Base-by-base conservation (phyloP, 495 filamentous ascomycete genomes). In the Tuber indicum region DNA sequence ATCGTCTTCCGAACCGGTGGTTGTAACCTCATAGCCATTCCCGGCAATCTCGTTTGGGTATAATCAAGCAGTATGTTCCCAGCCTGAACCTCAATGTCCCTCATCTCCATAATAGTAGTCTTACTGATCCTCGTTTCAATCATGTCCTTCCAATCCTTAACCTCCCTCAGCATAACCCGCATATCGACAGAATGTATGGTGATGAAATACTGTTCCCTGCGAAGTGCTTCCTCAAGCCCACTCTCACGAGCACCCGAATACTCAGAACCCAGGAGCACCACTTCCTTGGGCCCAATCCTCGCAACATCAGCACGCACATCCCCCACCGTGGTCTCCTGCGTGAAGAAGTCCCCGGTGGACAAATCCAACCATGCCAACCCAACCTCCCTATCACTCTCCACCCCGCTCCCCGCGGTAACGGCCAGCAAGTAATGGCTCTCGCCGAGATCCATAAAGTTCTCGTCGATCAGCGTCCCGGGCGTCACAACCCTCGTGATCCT, bases 351-450 rank as follows among this genome's bases (percentile, higher is more conserved):
- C 3, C 96, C 96, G 8, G 96, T 99, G 44, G 95, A 97, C 14
- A 98, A 85, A 84, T 99, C 96, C 49, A 97, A 84, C 96, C 96
- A 99, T 41, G 96, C 92, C 58, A 99, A 85, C 16, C 96, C 96
- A 76, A 96, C 58, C 69, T 80, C 74, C 32, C 49, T 72, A 0
- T n/a, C 77, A 14, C 26, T 36, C 41, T 8, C 45, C 32, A 39
- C 66, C 58, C 81, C 81, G 58, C 26, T 6, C 16, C 58, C 58
- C 39, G 58, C 45, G 43, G 74, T 72, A 26, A 85, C 75, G n/a
- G 81, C 90, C 78, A 98, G 88, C 62, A 99, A 84, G 83, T 94
- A 99, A 83, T 98, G 97, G 83, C 96, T 97, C 78, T 93, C 90
- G 74, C 91, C 94, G 0, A 93, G 91, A 81, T 98, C 92, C 86